Evolutionary conservation across 306 rosid species (phyloP), one percentile per base, ranked within the genome.

Genomic region (Sophora flavescens): DNA sequence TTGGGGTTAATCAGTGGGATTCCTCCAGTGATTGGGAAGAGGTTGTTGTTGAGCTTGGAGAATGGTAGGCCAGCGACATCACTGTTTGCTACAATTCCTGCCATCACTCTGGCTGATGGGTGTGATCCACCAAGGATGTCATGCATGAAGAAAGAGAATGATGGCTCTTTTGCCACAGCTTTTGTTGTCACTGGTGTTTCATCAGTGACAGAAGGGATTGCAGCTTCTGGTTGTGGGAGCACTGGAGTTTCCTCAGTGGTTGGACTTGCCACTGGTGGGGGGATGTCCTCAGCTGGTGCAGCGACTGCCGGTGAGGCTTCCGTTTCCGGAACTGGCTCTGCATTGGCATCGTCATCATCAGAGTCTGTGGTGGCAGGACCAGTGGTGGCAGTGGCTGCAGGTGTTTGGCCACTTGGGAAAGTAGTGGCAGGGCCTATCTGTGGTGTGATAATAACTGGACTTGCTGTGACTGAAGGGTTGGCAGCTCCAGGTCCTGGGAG

Each of bases 91-190:
- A 93, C 78, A 2, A 93, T 86, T 22, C 97, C 97, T 5, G 97
- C 93, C 28, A 89, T 94, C 22, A 90, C 91, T 67, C 94, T 83
- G 0, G 91, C 91, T 2, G 97, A 89, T 26, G 97, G 94, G 10
- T 83, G 88, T 15, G 89, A 80, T 2, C 96, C 96, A 0, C 97
- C 96, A 1, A 90, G 70, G 1, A 92, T 78, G 84, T 92, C 96
- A 70, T 90, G 97, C 96, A 92, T 84, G 91, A 79, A 93, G 74
- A 93, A 93, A 26, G 93, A 86, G 36, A 93, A 17, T 0, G 83
- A 32, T 2, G 96, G 80, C 63, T 69, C 70, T 38, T 63, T 74
- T 0, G 75, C 41, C 0, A 61, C 61, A 5, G 86, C 56, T 5
- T 15, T 45, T 59, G 32, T 6, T 3, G 45, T 38, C 6, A 17